phyloP scores from a whole-genome alignment of 202 grass and related monocot genomes.

The Tripidium arundinaceum region DNA sequence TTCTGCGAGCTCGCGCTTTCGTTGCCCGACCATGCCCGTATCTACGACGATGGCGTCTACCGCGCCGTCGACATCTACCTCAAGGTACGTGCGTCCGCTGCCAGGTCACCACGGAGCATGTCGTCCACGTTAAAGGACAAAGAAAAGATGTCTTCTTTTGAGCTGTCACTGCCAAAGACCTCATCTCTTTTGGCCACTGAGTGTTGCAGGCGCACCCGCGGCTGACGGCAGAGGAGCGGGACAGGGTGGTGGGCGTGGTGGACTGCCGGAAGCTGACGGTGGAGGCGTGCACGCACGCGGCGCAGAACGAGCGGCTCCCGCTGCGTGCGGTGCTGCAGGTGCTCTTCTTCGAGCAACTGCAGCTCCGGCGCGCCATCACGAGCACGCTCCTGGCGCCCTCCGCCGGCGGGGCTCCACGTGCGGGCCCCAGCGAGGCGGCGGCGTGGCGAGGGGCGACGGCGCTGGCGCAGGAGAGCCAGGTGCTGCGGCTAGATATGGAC shows the following conservation, averaged over 20 bases:
- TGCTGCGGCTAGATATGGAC: slow-evolving; percentile 83
- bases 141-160: not conserved
- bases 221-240: slow-evolving; percentile 68
- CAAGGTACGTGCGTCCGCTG: slow-evolving; percentile 43
- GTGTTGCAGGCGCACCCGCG: slow-evolving; percentile 52
- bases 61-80: slow-evolving; percentile 92
- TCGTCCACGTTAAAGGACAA: not conserved
- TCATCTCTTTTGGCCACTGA: not conserved
- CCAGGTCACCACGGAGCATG: not conserved
- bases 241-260: slow-evolving; percentile 71
- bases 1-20: slow-evolving; percentile 68
- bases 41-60: slow-evolving; percentile 89
- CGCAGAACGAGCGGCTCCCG: slow-evolving; percentile 86
- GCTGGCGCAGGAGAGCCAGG: slow-evolving; percentile 61
- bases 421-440: slow-evolving; percentile 15
- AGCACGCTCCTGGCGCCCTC: slow-evolving; percentile 44
- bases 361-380: slow-evolving; percentile 69
- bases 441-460: slow-evolving; percentile 35
- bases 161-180: not conserved
- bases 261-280: slow-evolving; percentile 83
- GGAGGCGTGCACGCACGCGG: slow-evolving; percentile 92
- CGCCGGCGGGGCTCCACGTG: not conserved
- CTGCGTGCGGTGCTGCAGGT: slow-evolving; percentile 87
- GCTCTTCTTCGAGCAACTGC: slow-evolving; percentile 96
- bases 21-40: slow-evolving; percentile 66